Percentiles rank a stretch among this genome's conserved stretches.
Conservation (phyloP, 1,139 yeast genomes). For the Saccharomyces hybrid region DNA sequence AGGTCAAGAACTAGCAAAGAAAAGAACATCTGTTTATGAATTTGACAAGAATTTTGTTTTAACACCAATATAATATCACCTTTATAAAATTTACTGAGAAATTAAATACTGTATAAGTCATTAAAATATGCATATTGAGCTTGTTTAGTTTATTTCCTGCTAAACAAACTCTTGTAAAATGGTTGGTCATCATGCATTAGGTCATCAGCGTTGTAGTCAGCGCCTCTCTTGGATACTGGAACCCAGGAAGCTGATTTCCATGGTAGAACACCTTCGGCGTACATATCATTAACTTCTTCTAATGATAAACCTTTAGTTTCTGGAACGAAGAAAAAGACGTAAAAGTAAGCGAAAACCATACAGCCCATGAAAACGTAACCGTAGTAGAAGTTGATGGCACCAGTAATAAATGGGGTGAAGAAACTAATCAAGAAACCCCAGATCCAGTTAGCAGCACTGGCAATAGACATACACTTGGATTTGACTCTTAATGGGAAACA, state of each 20-base stretch:
- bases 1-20: not conserved
- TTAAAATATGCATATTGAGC: not conserved
- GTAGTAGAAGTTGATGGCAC: conserved; percentile 36
- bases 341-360: conserved; percentile 49
- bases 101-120: not conserved
- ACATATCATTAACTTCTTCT: conserved; percentile 65
- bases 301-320: conserved; percentile 64
- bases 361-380: conserved; percentile 74
- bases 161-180: conserved; percentile 22
- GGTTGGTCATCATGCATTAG: conserved; percentile 15
- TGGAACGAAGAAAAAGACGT: conserved; percentile 56
- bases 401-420: conserved; percentile 64
- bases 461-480: conserved; percentile 68
- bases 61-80: not conserved
- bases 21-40: not conserved
- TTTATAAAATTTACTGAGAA: not conserved
- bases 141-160: conserved; percentile 2
- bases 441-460: conserved; percentile 65
- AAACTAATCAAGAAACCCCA: conserved; percentile 71
- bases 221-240: conserved; percentile 30
- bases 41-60: not conserved
- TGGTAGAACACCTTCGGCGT: conserved; percentile 34
- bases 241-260: conserved; percentile 37
- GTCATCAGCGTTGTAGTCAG: conserved; percentile 16
- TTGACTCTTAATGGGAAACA: conserved; percentile 70